Conservation (phyloP, 768 basidiomycete genomes). For the Lactarius akahatsu region DNA sequence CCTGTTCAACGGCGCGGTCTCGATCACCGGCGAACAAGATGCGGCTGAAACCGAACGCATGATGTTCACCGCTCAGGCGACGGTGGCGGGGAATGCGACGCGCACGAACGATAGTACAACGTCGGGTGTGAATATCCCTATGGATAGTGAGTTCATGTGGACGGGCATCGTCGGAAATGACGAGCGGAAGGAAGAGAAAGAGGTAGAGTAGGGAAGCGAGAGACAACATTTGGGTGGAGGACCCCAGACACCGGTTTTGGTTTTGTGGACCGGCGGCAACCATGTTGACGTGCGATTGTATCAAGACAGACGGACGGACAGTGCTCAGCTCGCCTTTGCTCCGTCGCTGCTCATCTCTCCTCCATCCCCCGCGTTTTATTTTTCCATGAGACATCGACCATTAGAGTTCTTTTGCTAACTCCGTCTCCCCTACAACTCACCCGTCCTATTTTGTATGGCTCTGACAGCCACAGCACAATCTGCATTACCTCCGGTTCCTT, state of each 20-base stretch:
- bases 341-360: neutral
- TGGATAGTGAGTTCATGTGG: conserved; percentile 31
- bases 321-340: neutral
- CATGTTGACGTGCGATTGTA: neutral
- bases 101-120: conserved; percentile 25
- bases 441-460: conserved; percentile 38
- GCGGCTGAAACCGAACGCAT: conserved; percentile 12
- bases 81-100: conserved; percentile 20
- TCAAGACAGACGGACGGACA: neutral
- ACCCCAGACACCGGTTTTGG: neutral
- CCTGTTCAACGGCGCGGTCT: conserved; percentile 14
- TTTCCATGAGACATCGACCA: conserved; percentile 24
- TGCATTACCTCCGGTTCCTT: conserved; percentile 42
- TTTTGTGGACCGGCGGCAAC: neutral
- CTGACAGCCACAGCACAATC: conserved; percentile 44
- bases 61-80: conserved; percentile 21
- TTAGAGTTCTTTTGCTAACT: conserved; percentile 6
- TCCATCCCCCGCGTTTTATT: neutral
- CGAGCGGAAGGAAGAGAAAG: neutral
- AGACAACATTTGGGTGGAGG: neutral
- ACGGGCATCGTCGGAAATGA: neutral
- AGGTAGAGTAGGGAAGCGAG: neutral
- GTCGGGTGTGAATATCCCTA: conserved; percentile 18
- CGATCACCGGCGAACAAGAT: conserved; percentile 2
- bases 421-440: conserved; percentile 5